A percentile compares a stretch with the other conserved stretches of the same genome.
Evolutionary conservation across 163 green algal species (phyloP).

Genomic region (Chlorella variabilis): DNA sequence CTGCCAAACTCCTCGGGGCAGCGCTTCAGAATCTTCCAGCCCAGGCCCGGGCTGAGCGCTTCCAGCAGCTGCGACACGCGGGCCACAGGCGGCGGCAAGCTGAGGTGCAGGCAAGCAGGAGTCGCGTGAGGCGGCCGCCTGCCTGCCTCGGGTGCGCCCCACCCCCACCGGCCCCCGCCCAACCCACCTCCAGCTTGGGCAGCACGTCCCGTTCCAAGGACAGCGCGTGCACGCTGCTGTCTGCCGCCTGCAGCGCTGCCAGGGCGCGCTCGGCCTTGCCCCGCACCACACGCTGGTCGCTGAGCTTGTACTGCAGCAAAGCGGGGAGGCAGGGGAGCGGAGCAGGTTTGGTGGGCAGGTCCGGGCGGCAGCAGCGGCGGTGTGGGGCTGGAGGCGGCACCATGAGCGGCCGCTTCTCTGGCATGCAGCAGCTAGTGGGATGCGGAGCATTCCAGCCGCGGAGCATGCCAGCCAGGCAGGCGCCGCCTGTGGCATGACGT

Average conservation of each 20-base stretch:
- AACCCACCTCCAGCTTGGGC: slow-evolving; percentile 37
- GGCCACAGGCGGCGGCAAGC: too few species aligned
- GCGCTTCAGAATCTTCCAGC: slow-evolving; percentile 36
- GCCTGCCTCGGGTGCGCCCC: too few species aligned
- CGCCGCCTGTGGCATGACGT: too few species aligned
- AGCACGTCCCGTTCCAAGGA: slow-evolving; percentile 20
- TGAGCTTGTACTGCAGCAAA: slow-evolving; percentile 21
- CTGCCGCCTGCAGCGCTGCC: slow-evolving; percentile 5
- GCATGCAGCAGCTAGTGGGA: too few species aligned
- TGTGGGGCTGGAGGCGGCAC: too few species aligned
- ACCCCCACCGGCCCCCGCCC: too few species aligned
- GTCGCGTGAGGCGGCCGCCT: too few species aligned
- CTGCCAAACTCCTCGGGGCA: slow-evolving; percentile 47
- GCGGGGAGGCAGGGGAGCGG: neutral
- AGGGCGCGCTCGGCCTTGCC: neutral
- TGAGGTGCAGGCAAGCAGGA: neutral
- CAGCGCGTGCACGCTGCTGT: neutral
- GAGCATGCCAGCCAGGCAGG: neutral
- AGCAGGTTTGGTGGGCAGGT: neutral
- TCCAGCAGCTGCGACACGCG: slow-evolving; percentile 54
- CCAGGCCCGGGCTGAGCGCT: slow-evolving; percentile 30
- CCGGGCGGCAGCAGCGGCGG: too few species aligned
- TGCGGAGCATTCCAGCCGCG: too few species aligned
- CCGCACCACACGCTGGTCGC: neutral
- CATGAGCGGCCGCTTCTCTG: too few species aligned